A percentile compares a stretch with the other conserved stretches of the same genome.
Conservation (phyloP, 345 rosid species). For the Pugionium cornutum region DNA sequence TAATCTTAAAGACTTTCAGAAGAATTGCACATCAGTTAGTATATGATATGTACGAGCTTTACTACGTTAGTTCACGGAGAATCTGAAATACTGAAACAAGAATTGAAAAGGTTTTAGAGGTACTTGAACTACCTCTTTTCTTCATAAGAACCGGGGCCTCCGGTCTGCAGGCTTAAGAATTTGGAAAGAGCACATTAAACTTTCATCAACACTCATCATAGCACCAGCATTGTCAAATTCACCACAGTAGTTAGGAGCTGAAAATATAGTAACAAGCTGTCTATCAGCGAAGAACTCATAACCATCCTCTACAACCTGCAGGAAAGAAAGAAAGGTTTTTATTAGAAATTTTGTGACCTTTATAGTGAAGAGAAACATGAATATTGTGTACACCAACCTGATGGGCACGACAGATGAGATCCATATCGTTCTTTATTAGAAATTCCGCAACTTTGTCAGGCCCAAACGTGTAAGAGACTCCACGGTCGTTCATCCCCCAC, state of each 20-base stretch:
- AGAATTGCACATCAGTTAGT: background rate
- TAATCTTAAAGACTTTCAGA: background rate
- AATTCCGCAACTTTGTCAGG: conserved; percentile 58
- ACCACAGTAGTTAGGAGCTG: conserved; percentile 43
- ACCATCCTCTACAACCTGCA: conserved; percentile 93
- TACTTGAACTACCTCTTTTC: conserved; percentile 22
- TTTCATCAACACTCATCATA: conserved; percentile 39
- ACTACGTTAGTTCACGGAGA: background rate
- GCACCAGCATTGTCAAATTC: conserved; percentile 40
- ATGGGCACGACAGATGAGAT: conserved; percentile 52
- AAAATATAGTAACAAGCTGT: conserved; percentile 52
- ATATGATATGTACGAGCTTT: background rate
- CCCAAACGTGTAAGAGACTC: conserved; percentile 60
- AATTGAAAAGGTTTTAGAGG: background rate
- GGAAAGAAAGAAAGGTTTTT: background rate
- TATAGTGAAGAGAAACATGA: background rate
- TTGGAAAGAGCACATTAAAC: conserved; percentile 70
- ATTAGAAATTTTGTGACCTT: background rate
- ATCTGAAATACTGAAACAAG: conserved; percentile 1
- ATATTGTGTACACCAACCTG: conserved; percentile 53
- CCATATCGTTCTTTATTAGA: conserved; percentile 75
- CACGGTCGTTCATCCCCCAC: conserved; percentile 64
- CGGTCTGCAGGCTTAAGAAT: conserved; percentile 73
- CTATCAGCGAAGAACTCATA: conserved; percentile 86
- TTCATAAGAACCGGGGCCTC: conserved; percentile 45